A percentile compares a stretch with the other conserved stretches of the same genome.
These are phyloP conservation scores for Warburgia ugandensis DNA, from an alignment of 164 flowering plant genomes.

Conservation along the genomic window DNA sequence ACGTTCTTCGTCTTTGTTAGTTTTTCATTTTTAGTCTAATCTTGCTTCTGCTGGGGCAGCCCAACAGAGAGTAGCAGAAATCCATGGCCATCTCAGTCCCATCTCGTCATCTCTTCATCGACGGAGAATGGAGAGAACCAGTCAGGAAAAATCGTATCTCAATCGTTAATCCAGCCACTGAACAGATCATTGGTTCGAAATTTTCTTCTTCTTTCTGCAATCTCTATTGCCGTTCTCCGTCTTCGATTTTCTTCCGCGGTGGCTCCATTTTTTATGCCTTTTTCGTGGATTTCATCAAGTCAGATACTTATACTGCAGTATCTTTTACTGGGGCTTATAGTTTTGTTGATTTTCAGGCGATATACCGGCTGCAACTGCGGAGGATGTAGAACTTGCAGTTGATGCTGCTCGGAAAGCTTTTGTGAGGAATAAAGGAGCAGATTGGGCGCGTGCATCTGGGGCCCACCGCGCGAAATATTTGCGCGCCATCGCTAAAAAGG, in stretches of 20 bases:
- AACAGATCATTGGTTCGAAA: conserved; percentile 59
- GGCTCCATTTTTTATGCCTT: no score
- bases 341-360: conserved; percentile 39
- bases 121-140: conserved; percentile 83
- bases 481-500: conserved; percentile 96
- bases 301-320: no score
- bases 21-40: no score
- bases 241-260: not conserved
- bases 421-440: conserved; percentile 48
- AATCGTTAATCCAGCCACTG: conserved; percentile 76
- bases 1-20: no score
- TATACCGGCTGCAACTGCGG: conserved; percentile 86
- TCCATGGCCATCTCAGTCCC: conserved; percentile 58
- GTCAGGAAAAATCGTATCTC: conserved; percentile 53
- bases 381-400: conserved; percentile 88
- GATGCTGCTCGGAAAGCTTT: conserved; percentile 74
- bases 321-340: not conserved
- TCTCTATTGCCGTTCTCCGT: not conserved
- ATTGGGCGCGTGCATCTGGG: conserved; percentile 75
- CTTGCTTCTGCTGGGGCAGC: no score
- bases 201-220: not conserved
- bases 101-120: conserved; percentile 72
- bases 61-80: no score
- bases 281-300: no score
- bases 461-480: conserved; percentile 83